Percentiles rank a stretch among this genome's conserved stretches.
Evolutionary conservation across 2,329 filamentous ascomycete species (phyloP).

Genomic region (Ophiostoma ulmi): DNA sequence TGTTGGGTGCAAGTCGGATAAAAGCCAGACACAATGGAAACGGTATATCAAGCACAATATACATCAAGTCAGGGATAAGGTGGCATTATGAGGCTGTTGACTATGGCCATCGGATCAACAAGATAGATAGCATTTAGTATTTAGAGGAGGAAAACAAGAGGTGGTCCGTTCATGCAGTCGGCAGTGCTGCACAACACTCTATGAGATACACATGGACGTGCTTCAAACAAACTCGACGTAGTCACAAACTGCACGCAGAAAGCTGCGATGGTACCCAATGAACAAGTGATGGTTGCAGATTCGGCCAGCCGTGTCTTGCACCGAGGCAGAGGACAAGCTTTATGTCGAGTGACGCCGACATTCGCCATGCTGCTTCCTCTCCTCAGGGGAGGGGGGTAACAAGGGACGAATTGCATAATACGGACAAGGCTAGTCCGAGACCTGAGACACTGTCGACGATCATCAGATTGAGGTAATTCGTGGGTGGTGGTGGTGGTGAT

Average conservation of each 20-base stretch:
- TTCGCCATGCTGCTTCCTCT: neutral
- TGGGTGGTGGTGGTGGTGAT: neutral
- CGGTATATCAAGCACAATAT: neutral
- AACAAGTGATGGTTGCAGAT: neutral
- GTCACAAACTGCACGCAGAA: neutral
- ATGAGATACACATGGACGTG: neutral
- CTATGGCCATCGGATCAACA: neutral
- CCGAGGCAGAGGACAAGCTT: neutral
- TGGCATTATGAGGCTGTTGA: neutral
- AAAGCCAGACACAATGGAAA: neutral
- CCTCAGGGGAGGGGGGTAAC: neutral
- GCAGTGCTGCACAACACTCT: constrained; percentile 1
- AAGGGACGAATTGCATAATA: neutral
- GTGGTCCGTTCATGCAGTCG: constrained; percentile 2
- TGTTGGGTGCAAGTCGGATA: neutral
- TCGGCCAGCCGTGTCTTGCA: neutral
- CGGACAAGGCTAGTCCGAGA: neutral
- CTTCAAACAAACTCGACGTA: neutral
- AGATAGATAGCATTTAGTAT: neutral
- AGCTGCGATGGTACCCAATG: neutral
- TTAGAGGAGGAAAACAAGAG: neutral
- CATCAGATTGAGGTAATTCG: neutral
- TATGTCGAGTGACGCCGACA: neutral
- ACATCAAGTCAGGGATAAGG: neutral
- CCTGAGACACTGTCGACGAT: neutral